Conservation (phyloP, 2,329 filamentous ascomycete genomes). For the Penicillium hordei region DNA sequence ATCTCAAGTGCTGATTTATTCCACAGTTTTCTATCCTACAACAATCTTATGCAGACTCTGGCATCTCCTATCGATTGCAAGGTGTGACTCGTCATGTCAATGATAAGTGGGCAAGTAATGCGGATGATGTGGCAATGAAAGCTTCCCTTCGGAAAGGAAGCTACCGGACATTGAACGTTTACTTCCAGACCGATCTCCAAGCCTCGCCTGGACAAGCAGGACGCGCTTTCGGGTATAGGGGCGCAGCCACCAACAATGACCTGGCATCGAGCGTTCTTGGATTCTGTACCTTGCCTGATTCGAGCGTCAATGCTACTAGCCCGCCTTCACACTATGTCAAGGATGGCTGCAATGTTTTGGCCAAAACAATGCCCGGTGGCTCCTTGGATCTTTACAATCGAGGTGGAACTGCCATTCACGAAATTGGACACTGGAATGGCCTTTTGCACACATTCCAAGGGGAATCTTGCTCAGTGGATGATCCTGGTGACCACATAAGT, state of each 20-base stretch:
- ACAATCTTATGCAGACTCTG: slow-evolving; percentile 45
- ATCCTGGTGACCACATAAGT: slow-evolving; percentile 45
- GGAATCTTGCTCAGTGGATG: slow-evolving; percentile 34
- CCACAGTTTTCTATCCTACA: slow-evolving; percentile 42
- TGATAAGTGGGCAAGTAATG: slow-evolving; percentile 55
- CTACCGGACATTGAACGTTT: slow-evolving; percentile 58
- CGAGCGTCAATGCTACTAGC: slow-evolving; percentile 42
- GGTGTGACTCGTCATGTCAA: slow-evolving; percentile 54
- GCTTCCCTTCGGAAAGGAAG: slow-evolving; percentile 52
- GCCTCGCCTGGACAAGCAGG: slow-evolving; percentile 24
- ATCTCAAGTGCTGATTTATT: slow-evolving; percentile 3
- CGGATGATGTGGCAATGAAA: slow-evolving; percentile 54
- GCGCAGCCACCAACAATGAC: slow-evolving; percentile 13
- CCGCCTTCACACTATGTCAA: slow-evolving; percentile 45
- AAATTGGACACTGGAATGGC: slow-evolving; percentile 51
- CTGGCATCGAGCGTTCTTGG: slow-evolving; percentile 48
- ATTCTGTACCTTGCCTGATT: slow-evolving; percentile 53
- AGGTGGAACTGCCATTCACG: slow-evolving; percentile 49
- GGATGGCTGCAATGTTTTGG: slow-evolving; percentile 59
- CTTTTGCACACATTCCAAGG: slow-evolving; percentile 48
- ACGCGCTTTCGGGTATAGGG: slow-evolving; percentile 25
- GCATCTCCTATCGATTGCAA: slow-evolving; percentile 52
- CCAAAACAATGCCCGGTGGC: slow-evolving; percentile 57
- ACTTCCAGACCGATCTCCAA: slow-evolving; percentile 58
- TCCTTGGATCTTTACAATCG: slow-evolving; percentile 50